These are phyloP conservation scores for Gautieria morchelliformis DNA, from an alignment of 768 basidiomycete species.

Conservation along the genomic window DNA sequence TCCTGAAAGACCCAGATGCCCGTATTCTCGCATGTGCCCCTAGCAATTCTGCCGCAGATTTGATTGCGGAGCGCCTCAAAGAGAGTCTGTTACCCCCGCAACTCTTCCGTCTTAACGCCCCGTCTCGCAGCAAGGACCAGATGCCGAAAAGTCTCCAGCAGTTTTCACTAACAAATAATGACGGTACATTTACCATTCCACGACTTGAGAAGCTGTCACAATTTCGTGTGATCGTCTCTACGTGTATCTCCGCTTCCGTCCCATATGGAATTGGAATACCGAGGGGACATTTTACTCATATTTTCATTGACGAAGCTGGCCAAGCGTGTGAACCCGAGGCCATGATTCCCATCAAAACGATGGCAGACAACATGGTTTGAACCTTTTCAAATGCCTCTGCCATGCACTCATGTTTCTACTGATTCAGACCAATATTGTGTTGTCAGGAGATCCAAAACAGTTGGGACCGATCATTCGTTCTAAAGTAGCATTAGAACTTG, in stretches of 20 bases:
- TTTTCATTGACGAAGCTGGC: conserved; percentile 58
- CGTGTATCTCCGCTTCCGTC: conserved; percentile 44
- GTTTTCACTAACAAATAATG: conserved; percentile 32
- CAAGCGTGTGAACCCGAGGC: conserved; percentile 53
- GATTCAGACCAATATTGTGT: conserved; percentile 24
- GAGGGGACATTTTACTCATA: conserved; percentile 48
- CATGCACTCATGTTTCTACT: background rate
- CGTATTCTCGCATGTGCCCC: conserved; percentile 57
- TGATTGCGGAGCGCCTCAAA: conserved; percentile 38
- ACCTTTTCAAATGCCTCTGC: background rate
- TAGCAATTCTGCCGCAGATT: conserved; percentile 58
- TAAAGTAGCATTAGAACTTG: conserved; percentile 16
- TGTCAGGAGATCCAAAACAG: conserved; percentile 30
- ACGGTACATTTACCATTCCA: conserved; percentile 36
- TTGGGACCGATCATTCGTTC: conserved; percentile 30
- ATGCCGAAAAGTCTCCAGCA: conserved; percentile 29
- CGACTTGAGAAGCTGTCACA: conserved; percentile 26
- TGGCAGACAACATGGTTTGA: conserved; percentile 17
- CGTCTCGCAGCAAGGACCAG: conserved; percentile 29
- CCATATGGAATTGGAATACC: conserved; percentile 38
- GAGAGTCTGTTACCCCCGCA: conserved; percentile 15
- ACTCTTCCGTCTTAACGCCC: conserved; percentile 47
- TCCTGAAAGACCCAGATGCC: conserved; percentile 29
- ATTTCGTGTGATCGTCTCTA: conserved; percentile 47
- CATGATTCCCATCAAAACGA: conserved; percentile 32